These are phyloP conservation scores for Hypoxylon fuscum DNA, from an alignment of 495 filamentous ascomycete genomes.

Conservation along the genomic window DNA sequence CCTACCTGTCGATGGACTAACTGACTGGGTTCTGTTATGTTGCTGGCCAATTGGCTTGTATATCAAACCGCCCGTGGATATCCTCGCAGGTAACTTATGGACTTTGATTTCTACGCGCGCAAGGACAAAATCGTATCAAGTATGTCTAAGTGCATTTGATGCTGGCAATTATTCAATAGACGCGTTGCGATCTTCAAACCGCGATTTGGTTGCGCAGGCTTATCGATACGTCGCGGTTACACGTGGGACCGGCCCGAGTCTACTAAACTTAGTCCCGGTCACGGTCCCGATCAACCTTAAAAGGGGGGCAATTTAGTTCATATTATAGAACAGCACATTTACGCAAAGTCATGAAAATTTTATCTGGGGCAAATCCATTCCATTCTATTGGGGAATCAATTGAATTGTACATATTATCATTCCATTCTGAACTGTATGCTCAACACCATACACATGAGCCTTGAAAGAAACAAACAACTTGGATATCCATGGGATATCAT, in stretches of 20 bases:
- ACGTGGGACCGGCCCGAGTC: conserved; percentile 23
- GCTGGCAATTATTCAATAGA: conserved; percentile 3
- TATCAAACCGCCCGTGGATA: too few species aligned
- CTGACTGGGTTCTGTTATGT: too few species aligned
- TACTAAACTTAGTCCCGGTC: background rate
- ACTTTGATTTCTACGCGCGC: too few species aligned
- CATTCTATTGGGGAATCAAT: background rate
- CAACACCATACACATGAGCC: conserved; percentile 12
- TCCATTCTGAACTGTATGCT: conserved; percentile 27
- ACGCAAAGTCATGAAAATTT: conserved; percentile 5
- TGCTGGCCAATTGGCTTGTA: too few species aligned
- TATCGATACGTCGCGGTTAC: conserved; percentile 41
- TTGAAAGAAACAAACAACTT: conserved; percentile 18
- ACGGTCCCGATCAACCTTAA: too few species aligned
- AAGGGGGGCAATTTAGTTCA: too few species aligned
- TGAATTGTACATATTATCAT: conserved; percentile 34
- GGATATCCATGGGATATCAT: conserved; percentile 37
- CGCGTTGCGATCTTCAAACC: conserved; percentile 30
- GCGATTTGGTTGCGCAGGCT: conserved; percentile 26
- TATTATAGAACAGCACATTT: background rate
- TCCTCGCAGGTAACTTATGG: too few species aligned
- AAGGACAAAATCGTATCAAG: too few species aligned
- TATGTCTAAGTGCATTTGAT: conserved; percentile 6
- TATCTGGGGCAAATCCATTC: conserved; percentile 4
- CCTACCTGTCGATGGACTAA: conserved; percentile 5